These are phyloP conservation scores for Pulicaria dysenterica DNA, from an alignment of 129 eudicot genomes.

Conservation along the genomic window DNA sequence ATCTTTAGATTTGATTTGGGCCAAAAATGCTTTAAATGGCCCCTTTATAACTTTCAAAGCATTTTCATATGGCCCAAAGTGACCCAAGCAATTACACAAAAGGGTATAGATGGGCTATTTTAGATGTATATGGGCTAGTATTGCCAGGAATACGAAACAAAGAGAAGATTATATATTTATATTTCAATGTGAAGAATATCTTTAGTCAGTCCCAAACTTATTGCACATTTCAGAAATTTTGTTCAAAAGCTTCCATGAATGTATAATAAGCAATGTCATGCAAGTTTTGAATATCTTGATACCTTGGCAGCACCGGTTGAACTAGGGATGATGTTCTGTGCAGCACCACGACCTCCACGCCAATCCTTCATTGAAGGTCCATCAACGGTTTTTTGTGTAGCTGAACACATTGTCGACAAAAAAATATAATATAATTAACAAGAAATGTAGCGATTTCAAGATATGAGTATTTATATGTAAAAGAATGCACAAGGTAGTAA, in stretches of 20 bases:
- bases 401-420: constrained; percentile 37
- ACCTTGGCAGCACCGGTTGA: constrained; percentile 99
- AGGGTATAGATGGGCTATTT: neutral
- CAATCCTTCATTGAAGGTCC: constrained; percentile 99
- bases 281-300: neutral
- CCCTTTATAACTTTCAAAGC: neutral
- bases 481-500: neutral
- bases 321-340: constrained; percentile 93
- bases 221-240: neutral
- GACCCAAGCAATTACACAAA: neutral
- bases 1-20: too few species aligned
- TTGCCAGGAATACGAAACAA: neutral
- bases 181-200: neutral
- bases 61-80: neutral
- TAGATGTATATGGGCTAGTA: neutral
- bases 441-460: neutral
- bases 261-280: neutral
- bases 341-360: constrained; percentile 99
- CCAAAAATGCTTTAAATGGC: too few species aligned
- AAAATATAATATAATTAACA: constrained; percentile 1
- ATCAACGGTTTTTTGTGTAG: constrained; percentile 96
- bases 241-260: neutral
- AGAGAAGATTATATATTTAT: neutral
- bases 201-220: neutral
- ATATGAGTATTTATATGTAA: neutral